Base-by-base conservation (phyloP, 768 basidiomycete species). In the Phaffia tasmanica region DNA sequence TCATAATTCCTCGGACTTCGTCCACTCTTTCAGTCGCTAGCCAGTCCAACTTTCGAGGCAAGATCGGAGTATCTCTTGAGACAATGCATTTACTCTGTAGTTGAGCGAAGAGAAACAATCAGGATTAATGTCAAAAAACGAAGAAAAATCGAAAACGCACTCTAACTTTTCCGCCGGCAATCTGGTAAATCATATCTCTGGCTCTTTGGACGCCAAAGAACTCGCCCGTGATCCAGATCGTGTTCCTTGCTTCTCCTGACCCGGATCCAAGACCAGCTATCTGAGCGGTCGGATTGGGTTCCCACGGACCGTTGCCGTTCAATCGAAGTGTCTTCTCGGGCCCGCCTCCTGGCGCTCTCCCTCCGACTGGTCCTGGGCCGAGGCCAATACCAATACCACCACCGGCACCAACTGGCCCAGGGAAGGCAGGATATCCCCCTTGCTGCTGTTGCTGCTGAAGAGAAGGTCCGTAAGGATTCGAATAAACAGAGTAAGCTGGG, bases 11-110 rank as follows among this genome's bases (percentile, higher is more conserved):
- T 77, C 86, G 90, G 73, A 99, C 79, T 70, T 98, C 94, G 32
- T 97, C 93, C 15, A 87, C 80, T n/a, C 88, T 85, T 76, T 99
- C 90, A n/a, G 88, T 89, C 63, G 95, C 84, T 84, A 99, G 87
- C 93, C 94, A 97, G 73, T 99, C 94, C 69, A 99, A 81, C 76
- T 99, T 99, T 70, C 94, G 86, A 65, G 94, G 94, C 27, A 95
- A 82, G 64, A 97, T 87, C 6, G 91, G 89, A 19, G 89, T 91
- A 75, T 99, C 93, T 68, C 90, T 81, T 9, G 94, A 93, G 65
- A 95, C 85, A 67, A 95, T 83, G 57, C 83, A 81, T 75, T 93
- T 91, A 74, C 85, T 86, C 94, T 98, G 72, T 9, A 42, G 19
- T 56, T 35, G 29, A 23, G 1, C 1, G 1, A 1, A 56, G 19